These are phyloP conservation scores for Neurospora terricola DNA, from an alignment of 495 filamentous ascomycete genomes.

Conservation along the genomic window DNA sequence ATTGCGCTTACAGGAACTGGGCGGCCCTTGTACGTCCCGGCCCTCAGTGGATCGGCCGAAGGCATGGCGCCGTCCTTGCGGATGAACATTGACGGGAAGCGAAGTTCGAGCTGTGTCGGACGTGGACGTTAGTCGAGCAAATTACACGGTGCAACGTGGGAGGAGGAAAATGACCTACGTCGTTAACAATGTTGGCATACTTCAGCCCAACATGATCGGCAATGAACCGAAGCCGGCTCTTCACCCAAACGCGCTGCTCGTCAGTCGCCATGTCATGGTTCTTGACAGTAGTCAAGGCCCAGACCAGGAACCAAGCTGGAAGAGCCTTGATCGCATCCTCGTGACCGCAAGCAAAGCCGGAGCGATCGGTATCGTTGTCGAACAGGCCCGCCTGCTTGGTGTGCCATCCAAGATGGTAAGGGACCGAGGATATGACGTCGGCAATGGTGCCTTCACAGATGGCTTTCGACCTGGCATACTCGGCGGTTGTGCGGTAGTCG, in stretches of 20 bases:
- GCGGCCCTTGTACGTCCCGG: not conserved
- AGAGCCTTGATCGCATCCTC: conserved; percentile 31
- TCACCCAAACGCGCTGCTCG: conserved; percentile 34
- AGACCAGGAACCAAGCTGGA: conserved; percentile 32
- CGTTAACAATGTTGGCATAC: conserved; percentile 32
- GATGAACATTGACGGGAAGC: conserved; percentile 42
- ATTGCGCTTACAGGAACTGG: not conserved
- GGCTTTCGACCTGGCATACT: conserved; percentile 33
- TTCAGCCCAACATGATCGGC: conserved; percentile 31
- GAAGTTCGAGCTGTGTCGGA: conserved; percentile 26
- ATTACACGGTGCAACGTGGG: not conserved
- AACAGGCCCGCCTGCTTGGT: conserved; percentile 14
- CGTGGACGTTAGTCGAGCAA: not conserved
- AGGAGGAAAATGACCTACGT: conserved; percentile 16
- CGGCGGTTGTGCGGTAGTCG: conserved; percentile 42
- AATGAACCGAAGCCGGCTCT: conserved; percentile 32
- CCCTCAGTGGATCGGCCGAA: conserved; percentile 4
- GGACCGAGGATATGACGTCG: conserved; percentile 41
- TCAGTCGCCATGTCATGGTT: conserved; percentile 36
- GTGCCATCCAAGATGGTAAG: conserved; percentile 43
- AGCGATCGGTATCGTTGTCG: conserved; percentile 5
- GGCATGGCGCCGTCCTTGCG: conserved; percentile 24
- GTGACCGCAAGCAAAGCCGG: conserved; percentile 29
- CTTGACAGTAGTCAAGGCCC: conserved; percentile 25
- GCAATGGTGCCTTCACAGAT: conserved; percentile 33